phyloP scores from a whole-genome alignment of 1,284 basidiomycete genomes.

The Malassezia globosa region DNA sequence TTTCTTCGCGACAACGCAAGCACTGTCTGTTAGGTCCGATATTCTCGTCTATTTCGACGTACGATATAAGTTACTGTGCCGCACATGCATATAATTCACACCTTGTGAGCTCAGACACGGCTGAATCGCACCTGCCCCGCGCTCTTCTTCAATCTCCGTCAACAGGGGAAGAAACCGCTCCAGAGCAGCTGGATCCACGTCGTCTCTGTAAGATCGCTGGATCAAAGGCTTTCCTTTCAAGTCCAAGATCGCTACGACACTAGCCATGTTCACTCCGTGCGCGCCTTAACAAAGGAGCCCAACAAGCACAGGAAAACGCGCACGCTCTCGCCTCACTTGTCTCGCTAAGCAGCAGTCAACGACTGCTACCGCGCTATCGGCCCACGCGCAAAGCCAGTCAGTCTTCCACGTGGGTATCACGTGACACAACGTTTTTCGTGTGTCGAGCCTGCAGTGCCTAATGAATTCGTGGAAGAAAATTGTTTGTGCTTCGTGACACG shows the following conservation, averaged over 20 bases:
- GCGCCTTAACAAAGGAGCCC: too few species aligned
- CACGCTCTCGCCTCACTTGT: too few species aligned
- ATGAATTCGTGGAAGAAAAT: too few species aligned
- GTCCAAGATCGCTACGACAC: conserved; percentile 77
- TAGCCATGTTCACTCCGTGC: conserved; percentile 39
- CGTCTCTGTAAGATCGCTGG: conserved; percentile 92
- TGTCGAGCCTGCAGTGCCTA: too few species aligned
- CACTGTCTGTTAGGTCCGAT: conserved; percentile 56
- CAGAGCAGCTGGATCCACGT: conserved; percentile 75
- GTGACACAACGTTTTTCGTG: too few species aligned
- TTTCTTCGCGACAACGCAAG: conserved; percentile 92
- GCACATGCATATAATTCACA: conserved; percentile 94
- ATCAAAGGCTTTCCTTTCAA: conserved; percentile 97
- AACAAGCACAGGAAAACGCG: too few species aligned
- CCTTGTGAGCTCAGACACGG: conserved; percentile 70
- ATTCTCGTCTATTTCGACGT: conserved; percentile 48
- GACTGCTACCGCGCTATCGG: too few species aligned
- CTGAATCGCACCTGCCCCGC: conserved; percentile 59
- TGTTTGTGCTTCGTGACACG: too few species aligned
- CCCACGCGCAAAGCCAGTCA: too few species aligned
- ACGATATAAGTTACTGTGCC: conserved; percentile 95
- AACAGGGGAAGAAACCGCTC: conserved; percentile 89
- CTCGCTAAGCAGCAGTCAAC: too few species aligned
- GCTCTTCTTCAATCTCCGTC: conserved; percentile 94
- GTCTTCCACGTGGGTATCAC: too few species aligned